phyloP scores from a whole-genome alignment of 495 filamentous ascomycete genomes.

The Lepraria neglecta region DNA sequence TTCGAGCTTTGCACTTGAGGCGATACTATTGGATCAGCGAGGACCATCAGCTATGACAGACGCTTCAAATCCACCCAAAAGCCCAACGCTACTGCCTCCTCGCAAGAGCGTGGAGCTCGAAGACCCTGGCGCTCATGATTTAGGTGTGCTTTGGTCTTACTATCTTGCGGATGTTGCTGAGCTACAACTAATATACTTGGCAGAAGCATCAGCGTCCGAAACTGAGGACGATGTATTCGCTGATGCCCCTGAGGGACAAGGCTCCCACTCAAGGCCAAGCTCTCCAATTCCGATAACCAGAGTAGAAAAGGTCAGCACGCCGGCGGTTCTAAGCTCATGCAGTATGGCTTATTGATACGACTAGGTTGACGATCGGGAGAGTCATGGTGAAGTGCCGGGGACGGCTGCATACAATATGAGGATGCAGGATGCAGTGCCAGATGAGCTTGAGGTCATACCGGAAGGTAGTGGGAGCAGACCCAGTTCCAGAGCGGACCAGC shows the following conservation, averaged over 20 bases:
- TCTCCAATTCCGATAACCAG: slow-evolving; percentile 58
- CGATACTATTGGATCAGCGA: not conserved
- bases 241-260: slow-evolving; percentile 70
- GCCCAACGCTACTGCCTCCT: slow-evolving; percentile 55
- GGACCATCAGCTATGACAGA: slow-evolving; percentile 14
- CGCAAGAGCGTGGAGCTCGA: slow-evolving; percentile 56
- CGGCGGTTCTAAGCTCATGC: not conserved
- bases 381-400: slow-evolving; percentile 57
- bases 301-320: slow-evolving; percentile 44
- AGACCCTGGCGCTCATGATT: slow-evolving; percentile 78
- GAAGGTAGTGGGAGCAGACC: slow-evolving; percentile 48
- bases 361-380: slow-evolving; percentile 46
- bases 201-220: slow-evolving; percentile 51
- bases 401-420: slow-evolving; percentile 54
- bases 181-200: not conserved
- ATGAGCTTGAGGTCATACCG: slow-evolving; percentile 56
- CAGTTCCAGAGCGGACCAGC: slow-evolving; percentile 35
- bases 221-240: slow-evolving; percentile 84
- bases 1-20: not conserved
- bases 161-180: not conserved
- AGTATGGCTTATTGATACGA: not conserved
- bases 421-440: slow-evolving; percentile 56
- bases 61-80: slow-evolving; percentile 13
- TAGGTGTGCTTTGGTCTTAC: slow-evolving; percentile 49
- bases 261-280: slow-evolving; percentile 33